These are phyloP conservation scores for Aphanomyces cochlioides DNA, from an alignment of 352 stramenopile genomes.

Conservation along the genomic window DNA sequence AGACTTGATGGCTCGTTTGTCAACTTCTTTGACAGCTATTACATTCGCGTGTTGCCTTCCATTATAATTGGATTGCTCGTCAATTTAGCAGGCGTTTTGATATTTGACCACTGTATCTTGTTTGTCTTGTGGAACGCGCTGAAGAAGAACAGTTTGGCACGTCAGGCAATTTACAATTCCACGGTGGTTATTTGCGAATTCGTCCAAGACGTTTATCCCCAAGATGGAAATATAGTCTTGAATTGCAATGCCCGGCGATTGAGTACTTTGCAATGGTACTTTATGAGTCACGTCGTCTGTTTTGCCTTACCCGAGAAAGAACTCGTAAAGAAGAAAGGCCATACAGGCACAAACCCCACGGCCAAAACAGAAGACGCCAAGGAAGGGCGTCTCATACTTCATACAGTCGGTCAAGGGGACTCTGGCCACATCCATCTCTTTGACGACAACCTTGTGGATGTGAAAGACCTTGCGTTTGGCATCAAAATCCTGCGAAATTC, in stretches of 20 bases:
- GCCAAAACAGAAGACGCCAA: background rate
- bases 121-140: slow-evolving; percentile 3
- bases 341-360: background rate
- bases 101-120: slow-evolving; percentile 7
- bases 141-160: slow-evolving; percentile 16
- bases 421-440: slow-evolving; percentile 21
- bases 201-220: background rate
- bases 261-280: slow-evolving; percentile 28
- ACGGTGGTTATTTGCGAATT: slow-evolving; percentile 8
- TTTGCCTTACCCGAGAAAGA: slow-evolving; percentile 28
- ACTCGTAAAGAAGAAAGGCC: slow-evolving; percentile 14
- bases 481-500: slow-evolving; percentile 28
- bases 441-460: slow-evolving; percentile 13
- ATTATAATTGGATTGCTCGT: background rate
- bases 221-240: slow-evolving; percentile 1
- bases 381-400: background rate
- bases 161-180: slow-evolving; percentile 27
- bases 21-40: slow-evolving; percentile 29
- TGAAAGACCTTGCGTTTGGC: slow-evolving; percentile 28
- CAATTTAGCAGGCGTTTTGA: background rate
- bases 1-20: slow-evolving; percentile 12
- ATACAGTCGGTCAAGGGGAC: slow-evolving; percentile 14
- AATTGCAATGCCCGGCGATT: slow-evolving; percentile 13
- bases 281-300: slow-evolving; percentile 19
- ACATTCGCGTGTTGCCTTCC: slow-evolving; percentile 3